Base-by-base conservation (phyloP, 2,329 filamentous ascomycete genomes). In the Amauroascus verrucosus region DNA sequence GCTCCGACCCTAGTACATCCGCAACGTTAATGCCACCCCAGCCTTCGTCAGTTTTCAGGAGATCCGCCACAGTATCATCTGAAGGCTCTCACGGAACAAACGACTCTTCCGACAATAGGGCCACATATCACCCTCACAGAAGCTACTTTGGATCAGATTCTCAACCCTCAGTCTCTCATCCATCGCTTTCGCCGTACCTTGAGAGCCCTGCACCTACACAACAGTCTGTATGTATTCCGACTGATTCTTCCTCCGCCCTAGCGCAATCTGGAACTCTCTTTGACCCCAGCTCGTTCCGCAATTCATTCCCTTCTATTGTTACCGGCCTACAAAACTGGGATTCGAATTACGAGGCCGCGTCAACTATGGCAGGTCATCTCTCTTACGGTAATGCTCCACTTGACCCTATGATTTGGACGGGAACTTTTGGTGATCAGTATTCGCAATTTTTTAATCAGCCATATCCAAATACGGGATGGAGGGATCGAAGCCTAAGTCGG, bases 401-500 rank as follows among this genome's bases (percentile, higher is more conserved):
- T 48, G 65, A 70, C 56, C 65, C 69, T n/a, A 67, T 70, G 61
- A 64, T 69, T 44, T 74, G 72, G 68, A 63, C 71, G 33, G 67
- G 68, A 26, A 30, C 51, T 3, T 71, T 74, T 51, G 71, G 69
- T 7, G 71, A 72, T 45, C 72, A 74, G 51, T 74, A 74, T 55
- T 74, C 71, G 16, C 71, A 72, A 43, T 74, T 74, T 56, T 70
- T 72, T 58, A 70, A 72, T 41, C 71, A 74, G 44, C 68, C 71
- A 9, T 72, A 71, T 54, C 71, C 70, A 28, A 64, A 71, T 56
- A 67, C 74, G 63, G 62, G 71, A 58, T 66, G 78, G 79, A 64
- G 78, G 76, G 55, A 81, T 81, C 62, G 88, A 77, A 76, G 76
- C 55, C 73, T 94, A 30, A 90, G 83, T 55, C 84, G 89, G 58